phyloP scores from a whole-genome alignment of 352 stramenopile genomes.

The Phytophthora chlamydospora region DNA sequence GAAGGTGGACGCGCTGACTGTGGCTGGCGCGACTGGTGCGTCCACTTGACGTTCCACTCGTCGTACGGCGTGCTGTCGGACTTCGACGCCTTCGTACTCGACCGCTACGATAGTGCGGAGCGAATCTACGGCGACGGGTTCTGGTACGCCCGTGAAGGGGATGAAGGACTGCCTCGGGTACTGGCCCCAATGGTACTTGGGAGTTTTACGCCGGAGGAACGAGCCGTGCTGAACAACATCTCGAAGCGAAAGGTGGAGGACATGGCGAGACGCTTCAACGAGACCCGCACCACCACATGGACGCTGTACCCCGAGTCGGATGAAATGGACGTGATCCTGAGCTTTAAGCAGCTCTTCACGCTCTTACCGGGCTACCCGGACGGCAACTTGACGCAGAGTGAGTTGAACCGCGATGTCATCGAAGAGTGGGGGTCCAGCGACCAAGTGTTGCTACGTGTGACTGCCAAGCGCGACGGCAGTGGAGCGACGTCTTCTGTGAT shows the following conservation, averaged over 20 bases:
- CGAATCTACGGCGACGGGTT: constrained; percentile 12
- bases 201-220: constrained; percentile 25
- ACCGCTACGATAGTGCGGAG: constrained; percentile 37
- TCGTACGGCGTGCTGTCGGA: constrained; percentile 53
- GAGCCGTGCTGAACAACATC: constrained; percentile 18
- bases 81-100: constrained; percentile 59
- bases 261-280: constrained; percentile 29
- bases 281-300: constrained; percentile 47
- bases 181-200: constrained; percentile 45
- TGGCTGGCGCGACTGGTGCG: constrained; percentile 20
- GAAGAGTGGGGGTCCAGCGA: constrained; percentile 36
- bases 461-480: constrained; percentile 23
- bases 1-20: constrained; percentile 18
- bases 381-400: constrained; percentile 22
- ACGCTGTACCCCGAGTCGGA: constrained; percentile 40
- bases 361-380: constrained; percentile 42
- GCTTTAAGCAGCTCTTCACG: constrained; percentile 68
- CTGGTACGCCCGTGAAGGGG: constrained; percentile 9
- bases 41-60: constrained; percentile 48
- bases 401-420: constrained; percentile 34
- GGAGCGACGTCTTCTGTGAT: constrained; percentile 34
- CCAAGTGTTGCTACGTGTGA: constrained; percentile 53
- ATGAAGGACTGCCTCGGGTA: not conserved
- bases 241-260: constrained; percentile 26
- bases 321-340: constrained; percentile 54